These are phyloP conservation scores for Cymodocea nodosa DNA, from an alignment of 116 monocot genomes.

Conservation along the genomic window DNA sequence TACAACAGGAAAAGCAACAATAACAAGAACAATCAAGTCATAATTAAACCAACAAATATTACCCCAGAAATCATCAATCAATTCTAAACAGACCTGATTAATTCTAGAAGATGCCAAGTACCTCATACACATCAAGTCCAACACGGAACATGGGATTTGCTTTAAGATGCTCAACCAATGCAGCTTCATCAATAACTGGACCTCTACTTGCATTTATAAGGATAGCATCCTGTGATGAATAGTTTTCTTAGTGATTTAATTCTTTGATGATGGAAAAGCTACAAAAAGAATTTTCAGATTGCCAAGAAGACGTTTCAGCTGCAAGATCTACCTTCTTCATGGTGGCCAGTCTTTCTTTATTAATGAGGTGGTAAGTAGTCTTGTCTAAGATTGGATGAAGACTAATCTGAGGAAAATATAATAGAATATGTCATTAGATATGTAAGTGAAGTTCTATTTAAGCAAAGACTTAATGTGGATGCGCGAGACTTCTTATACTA, in stretches of 20 bases:
- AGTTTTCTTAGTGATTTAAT: background rate
- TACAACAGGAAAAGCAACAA: too few relatives aligned
- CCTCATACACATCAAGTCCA: conserved; percentile 96
- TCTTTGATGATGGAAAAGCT: conserved; percentile 2
- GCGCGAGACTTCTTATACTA: background rate
- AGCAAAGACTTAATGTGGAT: too few relatives aligned
- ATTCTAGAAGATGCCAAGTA: conserved; percentile 6
- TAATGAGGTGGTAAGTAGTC: conserved; percentile 92
- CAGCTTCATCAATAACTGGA: conserved; percentile 85
- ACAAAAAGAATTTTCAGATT: background rate
- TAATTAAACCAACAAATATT: background rate
- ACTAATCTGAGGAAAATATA: conserved; percentile 49
- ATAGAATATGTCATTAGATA: background rate
- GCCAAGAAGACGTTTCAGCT: background rate
- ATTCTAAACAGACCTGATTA: too few relatives aligned
- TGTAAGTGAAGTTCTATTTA: background rate
- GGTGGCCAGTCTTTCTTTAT: conserved; percentile 73
- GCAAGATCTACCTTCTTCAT: conserved; percentile 78
- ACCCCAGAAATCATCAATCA: background rate
- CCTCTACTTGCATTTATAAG: conserved; percentile 88
- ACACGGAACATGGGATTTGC: conserved; percentile 86
- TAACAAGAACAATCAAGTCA: too few relatives aligned
- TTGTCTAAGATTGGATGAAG: conserved; percentile 92
- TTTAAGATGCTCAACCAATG: conserved; percentile 82
- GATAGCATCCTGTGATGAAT: conserved; percentile 59